These are phyloP conservation scores for Condylostoma magnum DNA, from an alignment of 169 alveolate genomes.

Conservation along the genomic window DNA sequence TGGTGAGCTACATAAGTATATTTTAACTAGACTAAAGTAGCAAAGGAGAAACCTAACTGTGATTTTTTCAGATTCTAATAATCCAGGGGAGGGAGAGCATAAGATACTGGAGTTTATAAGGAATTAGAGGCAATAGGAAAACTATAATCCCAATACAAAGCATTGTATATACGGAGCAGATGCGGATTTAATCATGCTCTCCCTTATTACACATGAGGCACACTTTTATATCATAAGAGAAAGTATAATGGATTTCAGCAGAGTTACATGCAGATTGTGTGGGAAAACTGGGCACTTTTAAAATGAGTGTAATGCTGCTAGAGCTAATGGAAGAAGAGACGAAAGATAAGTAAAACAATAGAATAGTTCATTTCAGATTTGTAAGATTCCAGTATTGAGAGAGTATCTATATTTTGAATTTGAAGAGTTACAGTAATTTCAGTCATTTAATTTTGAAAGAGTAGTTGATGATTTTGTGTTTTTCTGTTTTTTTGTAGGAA, in stretches of 20 bases:
- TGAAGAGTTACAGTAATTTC: constrained; percentile 1
- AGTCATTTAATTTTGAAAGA: constrained; percentile 44
- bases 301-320: constrained; percentile 32
- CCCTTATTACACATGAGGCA: constrained; percentile 97
- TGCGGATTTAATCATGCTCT: constrained; percentile 98
- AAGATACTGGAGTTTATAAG: constrained; percentile 80
- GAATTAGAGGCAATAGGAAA: constrained; percentile 5
- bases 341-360: background rate
- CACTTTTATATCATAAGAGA: constrained; percentile 95
- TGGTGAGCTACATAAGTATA: constrained; percentile 43
- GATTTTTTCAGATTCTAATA: constrained; percentile 67
- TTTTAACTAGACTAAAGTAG: background rate
- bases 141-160: constrained; percentile 90
- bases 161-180: constrained; percentile 99
- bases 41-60: constrained; percentile 57
- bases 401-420: constrained; percentile 85
- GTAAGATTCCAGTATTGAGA: constrained; percentile 65
- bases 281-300: constrained; percentile 31
- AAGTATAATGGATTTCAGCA: constrained; percentile 58
- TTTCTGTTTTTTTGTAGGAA: constrained; percentile 95
- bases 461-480: constrained; percentile 95
- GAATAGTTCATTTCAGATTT: constrained; percentile 35
- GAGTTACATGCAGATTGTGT: constrained; percentile 5
- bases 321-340: constrained; percentile 32
- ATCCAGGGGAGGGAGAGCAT: constrained; percentile 89